Evolutionary conservation across 1,139 yeast species (phyloP), one percentile per base, ranked within the genome.

Genomic region (Scheffersomyces cryptocercus): DNA sequence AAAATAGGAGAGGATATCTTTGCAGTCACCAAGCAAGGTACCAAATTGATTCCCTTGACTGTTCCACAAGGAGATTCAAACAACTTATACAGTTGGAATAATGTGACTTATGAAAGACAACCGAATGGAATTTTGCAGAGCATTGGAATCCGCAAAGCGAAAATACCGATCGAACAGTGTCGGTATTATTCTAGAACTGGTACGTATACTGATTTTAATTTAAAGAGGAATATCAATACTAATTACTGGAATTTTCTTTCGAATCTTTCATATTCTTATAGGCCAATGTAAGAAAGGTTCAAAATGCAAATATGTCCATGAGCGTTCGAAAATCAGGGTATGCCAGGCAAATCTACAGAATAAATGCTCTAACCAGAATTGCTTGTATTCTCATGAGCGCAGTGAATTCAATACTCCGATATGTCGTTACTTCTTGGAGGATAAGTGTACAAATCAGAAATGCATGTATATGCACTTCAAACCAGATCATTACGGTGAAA

Each of bases 381-480:
- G 95, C 58, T 61, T 68, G 11, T 61, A 81, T 26, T 79, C 83
- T 29, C 95, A 87, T 60, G 61, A 58, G 3, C 76, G 84, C 5
- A 72, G 73, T 34, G 82, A 84, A 49, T 77, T 70, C 61, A 87
- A 86, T 57, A 73, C 88, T 1, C 90, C 95, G 8, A 55, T 79
- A 31, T 87, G 96, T 56, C 68, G 66, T 26, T 85, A 76, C 57
- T 80, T 63, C 53, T 63, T 76, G 34, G 64, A 64, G 8, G 80
- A 76, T 3, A 59, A 65, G 31, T 88, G 96, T 59, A 65, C 70
- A 11, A 84, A 84, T 48, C 47, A 63, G 2, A 62, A 70, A 28
- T 88, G 95, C 58, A 64, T 64, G 29, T 88, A 70, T 56, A 68
- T 77, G 26, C 95, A 70, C 47, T 45, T 42, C 24, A 55, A 58